phyloP scores from a whole-genome alignment of 768 basidiomycete species.

The Russula griseocarnosa region DNA sequence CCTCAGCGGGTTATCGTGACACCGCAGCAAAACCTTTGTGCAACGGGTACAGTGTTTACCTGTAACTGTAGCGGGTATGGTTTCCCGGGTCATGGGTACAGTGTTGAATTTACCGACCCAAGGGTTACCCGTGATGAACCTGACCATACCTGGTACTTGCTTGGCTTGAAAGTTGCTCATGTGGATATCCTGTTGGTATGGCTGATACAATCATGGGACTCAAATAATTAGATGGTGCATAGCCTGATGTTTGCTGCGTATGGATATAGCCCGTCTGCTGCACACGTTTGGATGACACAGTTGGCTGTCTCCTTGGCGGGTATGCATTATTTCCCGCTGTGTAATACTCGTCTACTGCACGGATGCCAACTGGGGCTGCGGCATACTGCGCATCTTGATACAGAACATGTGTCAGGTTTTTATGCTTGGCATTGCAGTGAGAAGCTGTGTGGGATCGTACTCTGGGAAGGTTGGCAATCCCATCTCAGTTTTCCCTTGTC shows the following conservation, averaged over 20 bases:
- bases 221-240: conserved; percentile 40
- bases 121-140: no score
- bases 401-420: conserved; percentile 28
- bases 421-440: conserved; percentile 57
- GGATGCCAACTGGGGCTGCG: conserved; percentile 57
- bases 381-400: conserved; percentile 51
- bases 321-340: conserved; percentile 39
- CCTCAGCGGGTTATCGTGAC: no score
- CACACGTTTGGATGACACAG: conserved; percentile 20
- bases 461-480: conserved; percentile 77
- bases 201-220: conserved; percentile 30
- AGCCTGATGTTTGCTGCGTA: conserved; percentile 41
- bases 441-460: conserved; percentile 54
- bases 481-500: conserved; percentile 52
- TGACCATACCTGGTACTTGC: conserved; percentile 31
- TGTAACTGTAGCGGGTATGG: no score
- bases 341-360: conserved; percentile 76
- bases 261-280: conserved; percentile 40
- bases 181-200: conserved; percentile 34
- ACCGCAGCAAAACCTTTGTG: no score
- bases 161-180: conserved; percentile 33
- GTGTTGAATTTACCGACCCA: no score
- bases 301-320: conserved; percentile 38
- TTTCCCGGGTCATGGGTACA: no score
- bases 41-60: no score